phyloP scores from a whole-genome alignment of 2,329 filamentous ascomycete genomes.

The Talaromyces verruculosus region DNA sequence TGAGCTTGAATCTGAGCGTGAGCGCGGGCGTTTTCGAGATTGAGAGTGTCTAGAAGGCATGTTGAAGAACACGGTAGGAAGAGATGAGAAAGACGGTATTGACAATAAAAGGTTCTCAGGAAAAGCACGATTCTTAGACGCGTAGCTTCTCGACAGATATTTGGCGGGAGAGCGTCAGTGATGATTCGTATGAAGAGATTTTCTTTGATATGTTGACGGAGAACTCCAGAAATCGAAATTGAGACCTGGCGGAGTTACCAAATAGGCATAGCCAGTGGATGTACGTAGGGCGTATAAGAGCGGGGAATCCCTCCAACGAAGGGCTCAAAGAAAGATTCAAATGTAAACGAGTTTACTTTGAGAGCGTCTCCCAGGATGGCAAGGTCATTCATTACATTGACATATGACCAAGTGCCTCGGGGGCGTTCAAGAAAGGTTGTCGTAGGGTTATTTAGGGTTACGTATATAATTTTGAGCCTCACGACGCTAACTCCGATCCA shows the following conservation, averaged over 20 bases:
- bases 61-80: background rate
- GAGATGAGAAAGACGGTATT: background rate
- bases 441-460: background rate
- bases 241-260: background rate
- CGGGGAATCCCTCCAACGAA: background rate
- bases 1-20: background rate
- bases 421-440: background rate
- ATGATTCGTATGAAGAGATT: background rate
- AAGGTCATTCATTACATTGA: background rate
- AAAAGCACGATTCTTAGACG: background rate
- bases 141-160: background rate
- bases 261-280: background rate
- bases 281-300: background rate
- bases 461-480: background rate
- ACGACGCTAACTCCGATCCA: background rate
- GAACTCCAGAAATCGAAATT: background rate
- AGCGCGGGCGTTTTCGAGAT: background rate
- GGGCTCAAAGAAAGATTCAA: background rate
- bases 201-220: background rate
- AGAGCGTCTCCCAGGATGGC: no score
- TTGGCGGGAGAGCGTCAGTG: background rate
- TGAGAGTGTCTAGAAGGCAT: background rate
- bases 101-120: background rate
- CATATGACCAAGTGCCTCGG: background rate
- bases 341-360: no score